These are phyloP conservation scores for Arachis stenosperma DNA, from an alignment of 306 rosid genomes.

Conservation along the genomic window DNA sequence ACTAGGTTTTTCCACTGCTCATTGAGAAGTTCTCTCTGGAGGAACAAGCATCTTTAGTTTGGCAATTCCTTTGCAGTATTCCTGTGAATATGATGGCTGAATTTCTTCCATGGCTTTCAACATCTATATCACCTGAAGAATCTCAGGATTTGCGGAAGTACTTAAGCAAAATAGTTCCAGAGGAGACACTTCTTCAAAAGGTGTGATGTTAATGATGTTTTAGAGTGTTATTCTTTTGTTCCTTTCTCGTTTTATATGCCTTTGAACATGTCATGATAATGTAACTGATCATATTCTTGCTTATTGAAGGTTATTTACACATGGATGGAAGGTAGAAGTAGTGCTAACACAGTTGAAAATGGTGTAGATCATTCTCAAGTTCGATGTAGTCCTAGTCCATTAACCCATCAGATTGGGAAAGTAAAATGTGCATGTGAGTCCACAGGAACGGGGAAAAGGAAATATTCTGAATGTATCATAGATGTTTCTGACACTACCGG, in stretches of 20 bases:
- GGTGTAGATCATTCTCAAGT: constrained; percentile 59
- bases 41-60: constrained; percentile 92
- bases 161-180: constrained; percentile 80
- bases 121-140: constrained; percentile 86
- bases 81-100: constrained; percentile 95
- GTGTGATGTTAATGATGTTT: constrained; percentile 51
- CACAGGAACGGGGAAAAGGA: constrained; percentile 74
- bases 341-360: constrained; percentile 46
- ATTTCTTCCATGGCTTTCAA: constrained; percentile 95
- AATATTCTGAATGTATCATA: constrained; percentile 57
- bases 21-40: constrained; percentile 86
- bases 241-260: constrained; percentile 23
- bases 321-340: constrained; percentile 83
- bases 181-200: constrained; percentile 96
- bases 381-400: constrained; percentile 53
- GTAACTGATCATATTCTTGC: constrained; percentile 40
- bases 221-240: constrained; percentile 27
- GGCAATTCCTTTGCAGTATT: constrained; percentile 99
- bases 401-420: constrained; percentile 50
- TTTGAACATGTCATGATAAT: constrained; percentile 31
- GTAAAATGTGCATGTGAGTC: constrained; percentile 69
- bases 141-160: constrained; percentile 72
- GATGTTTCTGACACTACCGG: constrained; percentile 64
- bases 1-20: constrained; percentile 93
- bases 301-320: constrained; percentile 85